phyloP scores from a whole-genome alignment of 139 green algal species.

The Micromonas commoda region DNA sequence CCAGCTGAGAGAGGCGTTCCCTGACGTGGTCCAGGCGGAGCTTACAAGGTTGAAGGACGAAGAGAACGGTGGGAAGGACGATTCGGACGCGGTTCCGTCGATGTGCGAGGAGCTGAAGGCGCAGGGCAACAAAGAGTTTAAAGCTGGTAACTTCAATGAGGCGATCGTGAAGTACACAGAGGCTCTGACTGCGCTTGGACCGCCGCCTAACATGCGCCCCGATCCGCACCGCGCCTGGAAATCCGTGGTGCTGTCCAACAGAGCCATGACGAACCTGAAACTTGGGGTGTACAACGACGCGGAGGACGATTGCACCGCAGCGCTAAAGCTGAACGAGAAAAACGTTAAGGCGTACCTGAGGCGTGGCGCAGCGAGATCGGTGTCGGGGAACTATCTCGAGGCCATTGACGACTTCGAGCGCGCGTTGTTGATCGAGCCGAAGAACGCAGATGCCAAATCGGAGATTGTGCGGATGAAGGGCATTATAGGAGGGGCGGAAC shows the following conservation, averaged over 20 bases:
- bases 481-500: conserved; percentile 8
- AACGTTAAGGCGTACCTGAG: conserved; percentile 20
- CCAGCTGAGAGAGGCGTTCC: not conserved
- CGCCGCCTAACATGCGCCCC: no score
- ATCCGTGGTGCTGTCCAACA: conserved; percentile 31
- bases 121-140: conserved; percentile 20
- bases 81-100: not conserved
- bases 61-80: no score
- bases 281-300: conserved; percentile 43
- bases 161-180: conserved; percentile 40
- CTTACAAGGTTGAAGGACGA: not conserved
- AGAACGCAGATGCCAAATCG: not conserved
- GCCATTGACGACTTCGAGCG: conserved; percentile 11
- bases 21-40: not conserved
- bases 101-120: conserved; percentile 9
- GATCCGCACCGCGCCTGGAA: not conserved
- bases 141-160: conserved; percentile 24
- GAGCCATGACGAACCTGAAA: conserved; percentile 49
- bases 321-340: conserved; percentile 40
- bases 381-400: conserved; percentile 15
- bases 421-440: conserved; percentile 9
- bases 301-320: conserved; percentile 41
- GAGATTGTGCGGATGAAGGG: conserved; percentile 9
- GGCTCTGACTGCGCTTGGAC: conserved; percentile 13
- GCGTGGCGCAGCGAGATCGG: not conserved